A percentile compares a stretch with the other conserved stretches of the same genome.
Conservation (phyloP, 805 yeast genomes). For the Yarrowia divulgata region DNA sequence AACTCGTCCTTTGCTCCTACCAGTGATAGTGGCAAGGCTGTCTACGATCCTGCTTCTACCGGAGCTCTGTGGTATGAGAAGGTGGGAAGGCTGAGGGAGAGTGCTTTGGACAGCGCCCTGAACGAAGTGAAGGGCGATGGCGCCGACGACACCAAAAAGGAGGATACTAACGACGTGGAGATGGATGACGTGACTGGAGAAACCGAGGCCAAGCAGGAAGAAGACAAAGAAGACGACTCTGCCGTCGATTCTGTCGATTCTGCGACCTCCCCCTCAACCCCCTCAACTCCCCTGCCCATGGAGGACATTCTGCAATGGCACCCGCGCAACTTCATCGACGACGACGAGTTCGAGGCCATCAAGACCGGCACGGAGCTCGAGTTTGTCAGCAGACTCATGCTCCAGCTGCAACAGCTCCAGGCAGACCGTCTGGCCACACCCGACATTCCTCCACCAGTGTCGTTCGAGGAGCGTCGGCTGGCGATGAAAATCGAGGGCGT, state of each 20-base stretch:
- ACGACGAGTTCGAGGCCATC: conserved; percentile 61
- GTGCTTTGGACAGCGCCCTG: conserved; percentile 3
- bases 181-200: conserved; percentile 37
- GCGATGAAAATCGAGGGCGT: conserved; percentile 50
- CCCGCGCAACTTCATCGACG: conserved; percentile 57
- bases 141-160: conserved; percentile 29
- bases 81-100: conserved; percentile 37
- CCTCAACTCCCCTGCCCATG: conserved; percentile 36
- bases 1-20: conserved; percentile 70
- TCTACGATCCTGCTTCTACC: conserved; percentile 54
- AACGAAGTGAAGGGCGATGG: no score
- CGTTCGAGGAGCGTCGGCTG: conserved; percentile 48
- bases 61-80: conserved; percentile 51
- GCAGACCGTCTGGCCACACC: conserved; percentile 53
- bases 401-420: conserved; percentile 61
- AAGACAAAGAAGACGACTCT: conserved; percentile 41
- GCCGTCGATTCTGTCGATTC: no score
- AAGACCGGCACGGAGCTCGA: conserved; percentile 54
- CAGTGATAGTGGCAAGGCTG: conserved; percentile 64
- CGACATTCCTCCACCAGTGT: conserved; percentile 43
- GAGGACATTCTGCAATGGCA: conserved; percentile 58
- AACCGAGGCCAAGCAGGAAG: conserved; percentile 43
- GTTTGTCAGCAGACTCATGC: conserved; percentile 56
- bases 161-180: conserved; percentile 41
- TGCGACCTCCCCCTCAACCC: no score